These are phyloP conservation scores for Hymenoscyphus occultus DNA, from an alignment of 2,329 filamentous ascomycete species.

Conservation along the genomic window DNA sequence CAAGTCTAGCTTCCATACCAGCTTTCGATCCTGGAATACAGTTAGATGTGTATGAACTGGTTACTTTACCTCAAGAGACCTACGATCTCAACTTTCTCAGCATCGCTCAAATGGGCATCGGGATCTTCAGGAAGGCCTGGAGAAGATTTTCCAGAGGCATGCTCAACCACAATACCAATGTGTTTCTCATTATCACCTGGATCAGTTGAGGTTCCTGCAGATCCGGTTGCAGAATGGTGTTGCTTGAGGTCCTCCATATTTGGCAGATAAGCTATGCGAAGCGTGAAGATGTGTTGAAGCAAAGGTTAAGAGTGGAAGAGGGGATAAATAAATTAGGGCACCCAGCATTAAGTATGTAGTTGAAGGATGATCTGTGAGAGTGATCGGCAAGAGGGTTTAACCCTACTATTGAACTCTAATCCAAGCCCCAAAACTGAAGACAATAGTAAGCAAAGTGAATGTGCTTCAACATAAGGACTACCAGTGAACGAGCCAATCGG, in stretches of 20 bases:
- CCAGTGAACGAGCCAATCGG: not conserved
- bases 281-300: not conserved
- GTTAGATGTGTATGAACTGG: not conserved
- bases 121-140: conserved; percentile 42
- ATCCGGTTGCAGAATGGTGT: not conserved
- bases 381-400: no score
- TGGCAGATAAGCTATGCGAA: not conserved
- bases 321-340: not conserved
- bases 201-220: not conserved
- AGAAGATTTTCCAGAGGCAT: not conserved
- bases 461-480: not conserved
- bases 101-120: conserved; percentile 60
- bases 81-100: conserved; percentile 57
- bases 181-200: not conserved
- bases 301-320: not conserved
- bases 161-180: not conserved
- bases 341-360: not conserved
- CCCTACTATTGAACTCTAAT: no score
- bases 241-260: not conserved
- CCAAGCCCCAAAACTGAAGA: not conserved
- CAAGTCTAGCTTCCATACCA: conserved; percentile 23
- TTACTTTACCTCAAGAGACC: conserved; percentile 25
- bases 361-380: not conserved
- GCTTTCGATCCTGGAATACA: conserved; percentile 15
- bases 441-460: not conserved